Evolutionary conservation across 1,139 yeast species (phyloP).

Genomic region (Saccharomycopsis phalli): DNA sequence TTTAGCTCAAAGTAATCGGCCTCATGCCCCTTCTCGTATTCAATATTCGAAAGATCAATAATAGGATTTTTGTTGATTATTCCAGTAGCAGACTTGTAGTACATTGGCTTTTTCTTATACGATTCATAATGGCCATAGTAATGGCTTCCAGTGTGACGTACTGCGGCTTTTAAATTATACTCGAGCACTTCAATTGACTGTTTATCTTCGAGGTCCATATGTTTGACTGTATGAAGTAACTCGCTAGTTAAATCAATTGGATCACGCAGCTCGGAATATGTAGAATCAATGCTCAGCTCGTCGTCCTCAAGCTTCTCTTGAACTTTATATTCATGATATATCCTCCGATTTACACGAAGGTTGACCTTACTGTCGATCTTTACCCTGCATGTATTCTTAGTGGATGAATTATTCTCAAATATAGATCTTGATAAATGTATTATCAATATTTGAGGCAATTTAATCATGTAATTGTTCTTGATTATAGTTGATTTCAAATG

Average conservation of each 20-base stretch:
- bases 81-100: constrained; percentile 39
- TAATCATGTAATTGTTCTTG: constrained; percentile 50
- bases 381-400: constrained; percentile 68
- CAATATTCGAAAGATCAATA: constrained; percentile 29
- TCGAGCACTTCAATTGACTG: constrained; percentile 34
- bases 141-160: constrained; percentile 85
- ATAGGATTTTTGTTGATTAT: constrained; percentile 42
- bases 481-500: constrained; percentile 54
- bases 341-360: constrained; percentile 41
- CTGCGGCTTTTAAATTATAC: constrained; percentile 56
- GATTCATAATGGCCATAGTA: constrained; percentile 86
- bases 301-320: constrained; percentile 23
- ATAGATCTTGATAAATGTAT: constrained; percentile 79
- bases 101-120: constrained; percentile 59
- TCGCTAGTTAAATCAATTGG: constrained; percentile 21
- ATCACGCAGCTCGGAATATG: not conserved
- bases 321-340: constrained; percentile 37
- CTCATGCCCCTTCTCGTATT: constrained; percentile 14
- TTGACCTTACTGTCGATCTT: constrained; percentile 50
- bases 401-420: constrained; percentile 57
- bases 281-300: constrained; percentile 22
- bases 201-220: no score
- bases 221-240: constrained; percentile 21
- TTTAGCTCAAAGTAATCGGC: no score
- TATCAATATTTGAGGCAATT: constrained; percentile 63